Evolutionary conservation across 1,284 basidiomycete genomes (phyloP).

Genomic region (Megacollybia platyphylla): DNA sequence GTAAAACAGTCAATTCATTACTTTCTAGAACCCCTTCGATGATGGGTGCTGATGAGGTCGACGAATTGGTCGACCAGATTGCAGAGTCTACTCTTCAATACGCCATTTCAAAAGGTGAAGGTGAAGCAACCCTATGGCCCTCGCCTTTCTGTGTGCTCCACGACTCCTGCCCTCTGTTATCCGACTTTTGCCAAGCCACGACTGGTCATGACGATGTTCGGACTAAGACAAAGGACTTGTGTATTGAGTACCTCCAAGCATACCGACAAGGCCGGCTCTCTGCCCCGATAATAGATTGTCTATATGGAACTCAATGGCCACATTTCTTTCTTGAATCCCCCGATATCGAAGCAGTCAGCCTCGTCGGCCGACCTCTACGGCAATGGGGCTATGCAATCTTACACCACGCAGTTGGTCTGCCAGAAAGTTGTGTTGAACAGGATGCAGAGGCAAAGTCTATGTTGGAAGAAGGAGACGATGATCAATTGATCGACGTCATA

Average conservation of each 20-base stretch:
- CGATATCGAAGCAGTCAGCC: slow-evolving; percentile 50
- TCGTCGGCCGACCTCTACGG: slow-evolving; percentile 51
- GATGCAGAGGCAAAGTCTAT: slow-evolving; percentile 13
- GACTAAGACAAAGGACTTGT: slow-evolving; percentile 19
- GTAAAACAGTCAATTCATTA: slow-evolving; percentile 45
- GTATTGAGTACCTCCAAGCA: slow-evolving; percentile 41
- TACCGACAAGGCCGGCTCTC: slow-evolving; percentile 50
- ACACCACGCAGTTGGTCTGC: slow-evolving; percentile 51
- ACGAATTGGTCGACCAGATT: slow-evolving; percentile 50
- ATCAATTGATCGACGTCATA: slow-evolving; percentile 20
- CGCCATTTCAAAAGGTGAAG: slow-evolving; percentile 42
- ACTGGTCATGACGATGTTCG: slow-evolving; percentile 16
- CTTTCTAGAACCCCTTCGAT: slow-evolving; percentile 33
- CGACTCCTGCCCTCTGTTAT: slow-evolving; percentile 39
- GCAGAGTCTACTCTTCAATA: slow-evolving; percentile 68
- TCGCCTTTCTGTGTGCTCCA: slow-evolving; percentile 49
- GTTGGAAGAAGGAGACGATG: slow-evolving; percentile 6
- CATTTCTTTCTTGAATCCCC: slow-evolving; percentile 66
- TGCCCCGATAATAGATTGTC: slow-evolving; percentile 42
- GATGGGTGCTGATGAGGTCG: slow-evolving; percentile 48
- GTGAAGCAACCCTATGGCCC: slow-evolving; percentile 29
- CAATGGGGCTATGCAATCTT: slow-evolving; percentile 58
- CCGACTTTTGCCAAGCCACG: slow-evolving; percentile 20
- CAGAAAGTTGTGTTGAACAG: slow-evolving; percentile 16
- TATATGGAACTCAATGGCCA: slow-evolving; percentile 59